A percentile compares a stretch with the other conserved stretches of the same genome.
phyloP scores from a whole-genome alignment of 2,329 filamentous ascomycete genomes.

The Apiospora pterosperma region DNA sequence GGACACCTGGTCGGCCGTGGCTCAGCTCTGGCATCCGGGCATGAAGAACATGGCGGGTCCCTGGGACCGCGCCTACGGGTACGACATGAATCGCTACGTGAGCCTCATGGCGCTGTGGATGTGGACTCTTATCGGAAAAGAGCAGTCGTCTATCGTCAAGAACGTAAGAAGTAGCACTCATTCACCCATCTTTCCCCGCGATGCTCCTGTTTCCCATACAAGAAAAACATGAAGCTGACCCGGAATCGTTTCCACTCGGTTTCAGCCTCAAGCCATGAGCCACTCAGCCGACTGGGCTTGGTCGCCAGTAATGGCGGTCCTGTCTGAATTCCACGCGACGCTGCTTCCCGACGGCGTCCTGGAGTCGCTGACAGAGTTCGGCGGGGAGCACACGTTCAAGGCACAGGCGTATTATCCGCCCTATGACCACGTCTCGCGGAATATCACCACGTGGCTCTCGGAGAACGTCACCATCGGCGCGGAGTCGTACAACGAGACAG shows the following conservation, averaged over 20 bases:
- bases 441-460: conserved; percentile 57
- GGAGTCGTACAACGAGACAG: conserved; percentile 53
- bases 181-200: background rate
- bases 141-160: conserved; percentile 31
- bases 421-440: conserved; percentile 52
- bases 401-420: conserved; percentile 56
- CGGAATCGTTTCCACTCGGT: background rate
- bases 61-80: conserved; percentile 62
- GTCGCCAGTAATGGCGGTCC: conserved; percentile 52
- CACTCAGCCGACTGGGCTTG: conserved; percentile 59
- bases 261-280: conserved; percentile 48
- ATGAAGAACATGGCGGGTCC: conserved; percentile 61
- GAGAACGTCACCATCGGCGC: conserved; percentile 57
- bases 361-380: conserved; percentile 41
- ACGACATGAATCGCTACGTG: conserved; percentile 61
- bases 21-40: conserved; percentile 53
- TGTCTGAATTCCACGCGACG: conserved; percentile 45
- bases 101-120: conserved; percentile 56
- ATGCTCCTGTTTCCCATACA: too few species aligned
- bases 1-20: conserved; percentile 49
- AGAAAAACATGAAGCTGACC: background rate
- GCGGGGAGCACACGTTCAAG: conserved; percentile 48
- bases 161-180: conserved; percentile 22
- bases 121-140: conserved; percentile 54
- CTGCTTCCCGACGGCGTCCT: conserved; percentile 41